Evolutionary conservation across 345 rosid genomes (phyloP).

Genomic region (Melaleuca quinquenervia): DNA sequence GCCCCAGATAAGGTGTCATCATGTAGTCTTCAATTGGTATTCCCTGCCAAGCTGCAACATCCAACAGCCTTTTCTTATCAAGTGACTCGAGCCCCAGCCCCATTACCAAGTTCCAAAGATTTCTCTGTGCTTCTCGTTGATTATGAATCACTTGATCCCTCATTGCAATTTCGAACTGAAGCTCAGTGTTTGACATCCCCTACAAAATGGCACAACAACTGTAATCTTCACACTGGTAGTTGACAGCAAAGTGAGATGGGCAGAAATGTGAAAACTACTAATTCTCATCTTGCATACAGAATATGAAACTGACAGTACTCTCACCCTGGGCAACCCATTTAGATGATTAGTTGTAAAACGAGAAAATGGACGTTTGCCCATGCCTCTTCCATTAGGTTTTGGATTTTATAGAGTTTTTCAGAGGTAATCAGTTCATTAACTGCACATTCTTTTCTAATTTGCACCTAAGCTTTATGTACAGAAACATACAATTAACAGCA

Average conservation of each 20-base stretch:
- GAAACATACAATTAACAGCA: not conserved
- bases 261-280: not conserved
- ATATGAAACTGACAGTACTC: not conserved
- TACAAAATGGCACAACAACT: constrained; percentile 11
- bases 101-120: constrained; percentile 73
- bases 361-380: not conserved
- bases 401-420: not conserved
- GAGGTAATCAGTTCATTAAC: not conserved
- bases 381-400: not conserved
- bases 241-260: not conserved
- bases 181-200: constrained; percentile 93
- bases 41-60: constrained; percentile 74
- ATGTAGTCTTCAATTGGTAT: constrained; percentile 71
- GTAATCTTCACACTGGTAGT: constrained; percentile 2
- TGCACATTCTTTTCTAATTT: not conserved
- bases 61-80: constrained; percentile 59
- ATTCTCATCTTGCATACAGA: not conserved
- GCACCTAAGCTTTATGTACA: not conserved
- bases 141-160: constrained; percentile 91
- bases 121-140: constrained; percentile 74
- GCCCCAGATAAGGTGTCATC: constrained; percentile 2
- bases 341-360: not conserved
- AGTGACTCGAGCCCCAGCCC: constrained; percentile 42
- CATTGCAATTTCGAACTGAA: constrained; percentile 94
- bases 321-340: not conserved